These are phyloP conservation scores for Teunomyces gatunensis DNA, from an alignment of 805 yeast genomes.

Conservation along the genomic window DNA sequence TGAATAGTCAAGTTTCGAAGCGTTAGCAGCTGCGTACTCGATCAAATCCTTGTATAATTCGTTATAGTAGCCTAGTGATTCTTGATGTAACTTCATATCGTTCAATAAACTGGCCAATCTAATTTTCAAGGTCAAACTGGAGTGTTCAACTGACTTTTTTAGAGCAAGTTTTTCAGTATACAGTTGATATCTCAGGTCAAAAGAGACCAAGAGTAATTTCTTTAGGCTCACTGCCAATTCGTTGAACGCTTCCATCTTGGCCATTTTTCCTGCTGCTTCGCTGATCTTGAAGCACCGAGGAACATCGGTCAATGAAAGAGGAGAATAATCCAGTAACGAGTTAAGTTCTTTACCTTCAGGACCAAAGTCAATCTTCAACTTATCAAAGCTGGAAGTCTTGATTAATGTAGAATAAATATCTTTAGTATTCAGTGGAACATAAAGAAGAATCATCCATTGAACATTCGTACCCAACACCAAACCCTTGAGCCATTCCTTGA, in stretches of 20 bases:
- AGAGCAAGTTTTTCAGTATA: conserved; percentile 10
- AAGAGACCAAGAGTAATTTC: conserved; percentile 50
- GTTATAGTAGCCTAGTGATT: conserved; percentile 54
- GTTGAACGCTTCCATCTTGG: conserved; percentile 52
- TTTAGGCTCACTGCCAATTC: conserved; percentile 45
- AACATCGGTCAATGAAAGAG: conserved; percentile 9
- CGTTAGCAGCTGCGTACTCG: neutral
- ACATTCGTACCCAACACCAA: conserved; percentile 39
- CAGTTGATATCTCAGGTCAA: conserved; percentile 29
- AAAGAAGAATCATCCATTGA: conserved; percentile 61
- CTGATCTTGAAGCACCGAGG: conserved; percentile 43
- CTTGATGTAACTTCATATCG: conserved; percentile 57
- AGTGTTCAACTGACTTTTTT: neutral
- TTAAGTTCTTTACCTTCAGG: conserved; percentile 35
- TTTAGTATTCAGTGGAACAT: conserved; percentile 38
- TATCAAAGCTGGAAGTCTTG: conserved; percentile 51
- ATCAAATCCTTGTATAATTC: conserved; percentile 33
- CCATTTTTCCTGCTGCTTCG: conserved; percentile 33
- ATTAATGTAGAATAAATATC: conserved; percentile 38
- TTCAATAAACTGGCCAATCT: conserved; percentile 52
- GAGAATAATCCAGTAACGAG: conserved; percentile 1
- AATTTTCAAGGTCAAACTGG: conserved; percentile 43
- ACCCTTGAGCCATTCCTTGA: conserved; percentile 72
- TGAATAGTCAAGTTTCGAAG: neutral
- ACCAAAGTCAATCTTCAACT: conserved; percentile 52